Conservation (phyloP, 164 flowering plant genomes). For the Berberis thunbergii region DNA sequence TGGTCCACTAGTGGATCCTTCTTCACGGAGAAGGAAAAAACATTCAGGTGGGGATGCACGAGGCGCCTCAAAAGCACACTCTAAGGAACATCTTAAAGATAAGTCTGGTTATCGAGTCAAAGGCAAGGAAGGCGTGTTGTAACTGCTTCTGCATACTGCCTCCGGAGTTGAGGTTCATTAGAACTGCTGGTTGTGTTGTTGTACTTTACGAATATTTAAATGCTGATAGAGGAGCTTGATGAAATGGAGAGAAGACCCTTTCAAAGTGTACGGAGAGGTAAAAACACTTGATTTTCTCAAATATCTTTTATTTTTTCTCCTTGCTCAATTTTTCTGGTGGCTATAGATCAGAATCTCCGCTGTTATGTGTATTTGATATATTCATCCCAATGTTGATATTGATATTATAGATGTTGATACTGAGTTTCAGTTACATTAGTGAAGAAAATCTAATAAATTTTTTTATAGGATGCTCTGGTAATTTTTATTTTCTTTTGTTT, state of each 20-base stretch:
- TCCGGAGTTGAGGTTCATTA: not conserved
- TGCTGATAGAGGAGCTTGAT: slow-evolving; percentile 10
- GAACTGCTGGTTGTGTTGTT: not conserved
- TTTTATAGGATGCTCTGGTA: not conserved
- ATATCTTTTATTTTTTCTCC: not conserved
- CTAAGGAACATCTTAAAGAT: slow-evolving; percentile 21
- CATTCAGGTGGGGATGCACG: slow-evolving; percentile 24
- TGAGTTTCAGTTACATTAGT: not conserved
- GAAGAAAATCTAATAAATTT: not conserved
- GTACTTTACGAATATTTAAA: not conserved
- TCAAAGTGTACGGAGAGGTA: slow-evolving; percentile 1
- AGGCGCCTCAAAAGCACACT: slow-evolving; percentile 15
- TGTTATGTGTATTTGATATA: slow-evolving; percentile 4
- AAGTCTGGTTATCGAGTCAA: slow-evolving; percentile 22
- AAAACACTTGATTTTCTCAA: not conserved
- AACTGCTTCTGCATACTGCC: not conserved
- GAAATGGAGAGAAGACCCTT: not conserved
- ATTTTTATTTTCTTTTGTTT: not conserved
- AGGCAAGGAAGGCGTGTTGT: slow-evolving; percentile 18
- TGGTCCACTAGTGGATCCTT: slow-evolving; percentile 66
- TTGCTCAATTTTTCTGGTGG: not conserved
- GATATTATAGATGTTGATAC: slow-evolving; percentile 15
- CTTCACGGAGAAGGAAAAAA: slow-evolving; percentile 45
- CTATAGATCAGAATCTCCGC: slow-evolving; percentile 1
- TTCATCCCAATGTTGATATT: not conserved